Evolutionary conservation across 1,284 basidiomycete species (phyloP).

Genomic region (Amylostereum areolatum): DNA sequence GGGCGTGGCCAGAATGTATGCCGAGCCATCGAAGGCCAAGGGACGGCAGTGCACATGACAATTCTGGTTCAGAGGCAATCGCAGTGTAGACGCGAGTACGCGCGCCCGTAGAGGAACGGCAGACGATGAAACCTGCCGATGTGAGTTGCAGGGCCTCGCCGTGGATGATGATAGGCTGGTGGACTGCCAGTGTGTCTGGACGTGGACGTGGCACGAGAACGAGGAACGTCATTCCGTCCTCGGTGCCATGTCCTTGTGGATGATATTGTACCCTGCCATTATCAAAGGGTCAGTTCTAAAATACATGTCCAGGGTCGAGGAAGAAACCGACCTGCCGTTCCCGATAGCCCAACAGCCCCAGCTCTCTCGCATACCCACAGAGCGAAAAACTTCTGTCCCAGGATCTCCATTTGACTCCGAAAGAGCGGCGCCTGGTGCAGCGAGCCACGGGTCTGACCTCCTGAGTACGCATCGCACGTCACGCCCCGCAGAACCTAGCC

Average conservation of each 20-base stretch:
- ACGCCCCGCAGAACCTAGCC: constrained; percentile 36
- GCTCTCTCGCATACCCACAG: constrained; percentile 9
- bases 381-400: constrained; percentile 4
- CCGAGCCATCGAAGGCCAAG: constrained; percentile 13
- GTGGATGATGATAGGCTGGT: constrained; percentile 26
- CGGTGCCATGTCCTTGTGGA: constrained; percentile 6
- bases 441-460: constrained; percentile 19
- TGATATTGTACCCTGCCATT: constrained; percentile 11
- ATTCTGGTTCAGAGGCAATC: constrained; percentile 4
- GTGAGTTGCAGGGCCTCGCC: constrained; percentile 9
- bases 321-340: constrained; percentile 23
- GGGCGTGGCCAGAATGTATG: constrained; percentile 7
- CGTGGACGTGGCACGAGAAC: constrained; percentile 25
- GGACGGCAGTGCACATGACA: constrained; percentile 5
- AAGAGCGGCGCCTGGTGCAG: constrained; percentile 8
- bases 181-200: constrained; percentile 16
- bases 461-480: constrained; percentile 33
- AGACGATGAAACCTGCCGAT: constrained; percentile 7
- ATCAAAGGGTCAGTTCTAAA: not conserved
- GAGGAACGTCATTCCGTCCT: constrained; percentile 18
- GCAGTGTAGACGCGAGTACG: constrained; percentile 11
- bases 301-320: not conserved
- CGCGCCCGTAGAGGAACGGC: constrained; percentile 1
- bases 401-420: not conserved
- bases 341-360: constrained; percentile 25